Percentiles rank a stretch among this genome's conserved stretches.
These are phyloP conservation scores for Geotrichum ghanense DNA, from an alignment of 805 yeast species.

Conservation along the genomic window DNA sequence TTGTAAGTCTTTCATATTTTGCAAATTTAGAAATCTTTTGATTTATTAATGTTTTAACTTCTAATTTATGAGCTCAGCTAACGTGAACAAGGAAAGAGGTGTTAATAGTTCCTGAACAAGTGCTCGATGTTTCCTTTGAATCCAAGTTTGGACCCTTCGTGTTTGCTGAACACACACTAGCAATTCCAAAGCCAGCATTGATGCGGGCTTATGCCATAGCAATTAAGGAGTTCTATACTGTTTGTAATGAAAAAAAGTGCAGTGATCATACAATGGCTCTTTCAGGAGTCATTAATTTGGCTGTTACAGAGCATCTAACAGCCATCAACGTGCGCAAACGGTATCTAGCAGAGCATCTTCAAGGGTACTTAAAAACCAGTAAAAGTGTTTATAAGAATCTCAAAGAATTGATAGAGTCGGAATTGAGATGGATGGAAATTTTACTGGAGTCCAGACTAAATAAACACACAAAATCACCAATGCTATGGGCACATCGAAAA, in stretches of 20 bases:
- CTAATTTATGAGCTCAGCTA: not conserved
- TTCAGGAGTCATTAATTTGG: constrained; percentile 5
- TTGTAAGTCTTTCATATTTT: not conserved
- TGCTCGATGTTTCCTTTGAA: no score
- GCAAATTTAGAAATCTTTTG: not conserved
- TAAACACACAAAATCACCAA: constrained; percentile 29
- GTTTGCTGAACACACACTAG: not conserved
- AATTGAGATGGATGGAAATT: constrained; percentile 18
- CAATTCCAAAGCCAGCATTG: not conserved
- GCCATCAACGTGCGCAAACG: constrained; percentile 21
- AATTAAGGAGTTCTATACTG: not conserved
- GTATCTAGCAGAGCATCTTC: constrained; percentile 8
- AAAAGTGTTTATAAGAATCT: not conserved
- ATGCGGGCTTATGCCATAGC: not conserved
- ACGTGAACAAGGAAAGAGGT: not conserved
- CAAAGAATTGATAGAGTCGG: constrained; percentile 7
- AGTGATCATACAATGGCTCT: not conserved
- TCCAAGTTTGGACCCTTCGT: not conserved
- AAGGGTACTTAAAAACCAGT: not conserved
- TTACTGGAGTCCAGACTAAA: constrained; percentile 24
- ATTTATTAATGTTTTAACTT: not conserved
- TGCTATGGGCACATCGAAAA: constrained; percentile 29
- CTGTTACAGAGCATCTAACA: constrained; percentile 21
- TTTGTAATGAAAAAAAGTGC: not conserved
- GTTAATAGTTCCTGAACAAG: no score